Percentiles rank a stretch among this genome's conserved stretches.
Evolutionary conservation across 371 early-diverging fungal species (phyloP).

Genomic region (Sporodiniella umbellata): DNA sequence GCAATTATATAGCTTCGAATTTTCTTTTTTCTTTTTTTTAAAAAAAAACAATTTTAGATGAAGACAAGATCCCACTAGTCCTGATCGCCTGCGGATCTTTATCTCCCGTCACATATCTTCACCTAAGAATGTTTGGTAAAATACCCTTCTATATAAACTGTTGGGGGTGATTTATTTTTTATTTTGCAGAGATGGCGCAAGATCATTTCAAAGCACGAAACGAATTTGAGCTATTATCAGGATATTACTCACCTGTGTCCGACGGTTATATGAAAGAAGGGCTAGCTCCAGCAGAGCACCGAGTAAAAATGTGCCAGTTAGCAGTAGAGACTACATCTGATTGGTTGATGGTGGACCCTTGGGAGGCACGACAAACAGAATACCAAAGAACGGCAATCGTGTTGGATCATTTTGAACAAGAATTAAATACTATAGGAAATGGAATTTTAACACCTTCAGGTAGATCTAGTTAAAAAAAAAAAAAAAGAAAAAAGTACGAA

Average conservation of each 20-base stretch:
- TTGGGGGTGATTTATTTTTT: neutral
- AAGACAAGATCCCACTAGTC: conserved; percentile 82
- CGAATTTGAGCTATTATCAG: conserved; percentile 86
- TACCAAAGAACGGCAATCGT: conserved; percentile 90
- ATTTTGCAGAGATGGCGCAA: conserved; percentile 83
- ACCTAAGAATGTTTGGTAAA: conserved; percentile 96
- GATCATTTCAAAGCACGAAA: conserved; percentile 77
- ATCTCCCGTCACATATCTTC: conserved; percentile 96
- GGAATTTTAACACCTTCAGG: conserved; percentile 55
- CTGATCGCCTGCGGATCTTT: conserved; percentile 97
- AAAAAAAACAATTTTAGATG: conserved; percentile 49
- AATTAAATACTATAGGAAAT: conserved; percentile 70
- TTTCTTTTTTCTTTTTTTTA: neutral
- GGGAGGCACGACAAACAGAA: conserved; percentile 83
- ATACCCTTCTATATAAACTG: neutral
- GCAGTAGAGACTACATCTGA: conserved; percentile 80
- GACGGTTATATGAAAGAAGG: conserved; percentile 93
- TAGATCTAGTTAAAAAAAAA: conserved; percentile 15
- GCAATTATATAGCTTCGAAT: too few relatives aligned
- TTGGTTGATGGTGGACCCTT: conserved; percentile 96
- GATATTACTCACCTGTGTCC: conserved; percentile 95
- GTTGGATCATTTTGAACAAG: conserved; percentile 89
- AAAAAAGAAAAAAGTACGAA: neutral
- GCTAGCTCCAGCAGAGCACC: conserved; percentile 78
- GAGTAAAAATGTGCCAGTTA: conserved; percentile 91